These are phyloP conservation scores for Salix koriyanagi DNA, from an alignment of 345 rosid genomes.

Conservation along the genomic window DNA sequence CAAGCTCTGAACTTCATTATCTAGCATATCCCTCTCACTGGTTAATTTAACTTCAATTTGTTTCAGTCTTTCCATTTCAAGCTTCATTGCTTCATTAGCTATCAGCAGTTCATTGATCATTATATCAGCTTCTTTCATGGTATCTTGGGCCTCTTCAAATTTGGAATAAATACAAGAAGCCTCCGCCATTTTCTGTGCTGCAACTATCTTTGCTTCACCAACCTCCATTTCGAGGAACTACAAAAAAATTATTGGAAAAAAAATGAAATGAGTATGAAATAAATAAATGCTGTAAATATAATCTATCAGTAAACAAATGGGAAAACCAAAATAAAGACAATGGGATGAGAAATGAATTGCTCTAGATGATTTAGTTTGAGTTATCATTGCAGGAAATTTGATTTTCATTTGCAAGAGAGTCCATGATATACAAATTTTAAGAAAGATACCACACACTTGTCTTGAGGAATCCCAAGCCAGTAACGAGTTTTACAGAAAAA, in stretches of 20 bases:
- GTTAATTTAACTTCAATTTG: slow-evolving; percentile 36
- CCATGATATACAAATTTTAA: background rate
- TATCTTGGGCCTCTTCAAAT: slow-evolving; percentile 85
- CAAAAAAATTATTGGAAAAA: slow-evolving; percentile 11
- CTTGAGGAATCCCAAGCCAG: background rate
- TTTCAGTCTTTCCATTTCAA: slow-evolving; percentile 55
- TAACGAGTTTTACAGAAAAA: background rate
- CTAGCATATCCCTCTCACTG: slow-evolving; percentile 52
- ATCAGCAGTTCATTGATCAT: slow-evolving; percentile 70
- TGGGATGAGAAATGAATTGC: background rate
- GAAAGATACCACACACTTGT: background rate
- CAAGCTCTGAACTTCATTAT: slow-evolving; percentile 50
- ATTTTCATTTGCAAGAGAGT: background rate
- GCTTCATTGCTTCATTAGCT: slow-evolving; percentile 73
- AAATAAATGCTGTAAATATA: background rate
- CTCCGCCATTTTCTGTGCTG: slow-evolving; percentile 60
- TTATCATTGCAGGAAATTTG: background rate
- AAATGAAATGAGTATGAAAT: background rate
- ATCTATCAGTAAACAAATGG: background rate
- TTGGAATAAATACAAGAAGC: slow-evolving; percentile 64
- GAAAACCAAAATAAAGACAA: background rate
- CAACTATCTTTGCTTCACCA: slow-evolving; percentile 57
- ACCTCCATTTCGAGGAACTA: slow-evolving; percentile 77
- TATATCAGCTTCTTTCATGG: slow-evolving; percentile 80
- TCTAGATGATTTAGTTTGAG: background rate